Conservation (phyloP, 495 filamentous ascomycete genomes). For the Endocarpon pusillum region DNA sequence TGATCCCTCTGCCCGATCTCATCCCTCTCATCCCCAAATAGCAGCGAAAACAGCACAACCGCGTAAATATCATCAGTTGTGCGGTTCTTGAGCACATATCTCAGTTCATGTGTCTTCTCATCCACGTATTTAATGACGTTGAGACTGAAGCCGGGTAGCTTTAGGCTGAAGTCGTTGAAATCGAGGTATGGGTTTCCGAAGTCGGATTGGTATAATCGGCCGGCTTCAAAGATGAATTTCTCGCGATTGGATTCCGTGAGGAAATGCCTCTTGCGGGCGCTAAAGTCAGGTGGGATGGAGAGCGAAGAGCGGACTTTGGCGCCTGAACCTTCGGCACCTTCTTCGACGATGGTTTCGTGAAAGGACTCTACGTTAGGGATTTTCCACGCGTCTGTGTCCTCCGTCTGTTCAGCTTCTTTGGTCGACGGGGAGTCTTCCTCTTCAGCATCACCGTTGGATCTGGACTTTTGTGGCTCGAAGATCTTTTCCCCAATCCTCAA, state of each 20-base stretch:
- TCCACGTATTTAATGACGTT: constrained; percentile 70
- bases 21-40: constrained; percentile 17
- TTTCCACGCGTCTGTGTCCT: constrained; percentile 3
- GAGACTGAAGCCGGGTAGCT: constrained; percentile 60
- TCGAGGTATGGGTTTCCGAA: constrained; percentile 90
- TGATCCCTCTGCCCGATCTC: too few relatives aligned
- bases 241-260: constrained; percentile 27
- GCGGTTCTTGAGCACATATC: constrained; percentile 74
- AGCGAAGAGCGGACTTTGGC: constrained; percentile 24
- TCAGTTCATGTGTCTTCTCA: constrained; percentile 56
- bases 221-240: constrained; percentile 38
- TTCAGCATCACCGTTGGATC: constrained; percentile 6
- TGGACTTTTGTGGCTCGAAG: neutral
- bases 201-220: constrained; percentile 52
- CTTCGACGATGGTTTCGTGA: constrained; percentile 37
- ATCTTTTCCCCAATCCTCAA: constrained; percentile 44
- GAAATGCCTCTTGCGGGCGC: constrained; percentile 47
- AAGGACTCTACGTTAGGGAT: constrained; percentile 5
- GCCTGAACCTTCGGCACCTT: constrained; percentile 52
- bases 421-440: constrained; percentile 23
- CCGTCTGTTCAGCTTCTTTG: constrained; percentile 2
- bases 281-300: constrained; percentile 34
- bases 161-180: constrained; percentile 66
- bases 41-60: constrained; percentile 60
- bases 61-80: constrained; percentile 53